phyloP scores from a whole-genome alignment of 306 rosid species.

The Dalbergia oliveri region DNA sequence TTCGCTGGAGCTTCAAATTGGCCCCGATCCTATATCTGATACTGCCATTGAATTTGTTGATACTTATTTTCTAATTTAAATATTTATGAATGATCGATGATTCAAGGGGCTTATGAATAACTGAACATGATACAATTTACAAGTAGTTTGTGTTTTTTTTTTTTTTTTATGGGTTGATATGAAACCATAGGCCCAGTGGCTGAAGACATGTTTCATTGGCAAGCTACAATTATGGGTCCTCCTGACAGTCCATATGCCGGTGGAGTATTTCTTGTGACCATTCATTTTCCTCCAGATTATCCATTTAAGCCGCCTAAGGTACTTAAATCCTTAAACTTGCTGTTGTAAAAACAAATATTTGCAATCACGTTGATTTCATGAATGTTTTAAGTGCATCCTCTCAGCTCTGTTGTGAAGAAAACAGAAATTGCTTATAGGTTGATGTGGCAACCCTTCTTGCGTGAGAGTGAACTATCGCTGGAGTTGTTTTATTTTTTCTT shows the following conservation, averaged over 20 bases:
- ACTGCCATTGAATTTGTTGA: no score
- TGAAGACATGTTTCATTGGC: conserved; percentile 73
- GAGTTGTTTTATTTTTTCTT: no score
- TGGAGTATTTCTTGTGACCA: conserved; percentile 72
- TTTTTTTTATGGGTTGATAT: conserved; percentile 11
- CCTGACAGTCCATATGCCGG: conserved; percentile 76
- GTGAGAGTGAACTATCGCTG: neutral
- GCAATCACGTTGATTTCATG: neutral
- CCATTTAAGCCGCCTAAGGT: conserved; percentile 76
- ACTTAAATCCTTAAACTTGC: neutral
- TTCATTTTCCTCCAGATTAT: conserved; percentile 72
- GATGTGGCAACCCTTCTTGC: neutral
- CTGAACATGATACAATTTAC: neutral
- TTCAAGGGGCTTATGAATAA: neutral
- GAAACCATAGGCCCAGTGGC: conserved; percentile 68
- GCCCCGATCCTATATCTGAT: neutral
- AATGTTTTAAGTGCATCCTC: neutral
- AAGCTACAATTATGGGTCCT: conserved; percentile 83
- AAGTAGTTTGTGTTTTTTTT: conserved; percentile 39
- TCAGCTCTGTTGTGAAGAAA: no score
- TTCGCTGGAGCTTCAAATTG: no score
- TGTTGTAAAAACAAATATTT: neutral
- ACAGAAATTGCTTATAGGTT: neutral
- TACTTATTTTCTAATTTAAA: neutral
- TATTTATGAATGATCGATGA: neutral